Base-by-base conservation (phyloP, 768 basidiomycete genomes). In the Trametes elegans region DNA sequence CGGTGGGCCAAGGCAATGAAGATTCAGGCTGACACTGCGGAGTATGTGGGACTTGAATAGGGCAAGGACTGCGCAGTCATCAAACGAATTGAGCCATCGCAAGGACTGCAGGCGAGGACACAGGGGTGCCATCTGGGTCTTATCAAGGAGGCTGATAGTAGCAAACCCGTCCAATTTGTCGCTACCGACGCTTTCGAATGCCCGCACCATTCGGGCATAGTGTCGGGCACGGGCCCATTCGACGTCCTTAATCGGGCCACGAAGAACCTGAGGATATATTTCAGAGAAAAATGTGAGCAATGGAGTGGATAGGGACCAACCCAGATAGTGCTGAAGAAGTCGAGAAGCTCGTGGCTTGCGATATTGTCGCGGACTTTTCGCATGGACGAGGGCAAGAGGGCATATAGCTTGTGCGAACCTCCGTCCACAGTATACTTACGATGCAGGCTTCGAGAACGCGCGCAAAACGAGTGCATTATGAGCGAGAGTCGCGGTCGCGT, bases 1-100 rank as follows among this genome's bases (percentile, higher is more conserved):
- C 14, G 9, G 16, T n/a, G 35, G 35, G 5, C 7, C 9, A 5
- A 8, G 1, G 10, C 19, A 38, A n/a, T n/a, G 19, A 5, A 45
- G 36, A 35, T 53, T 38, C 6, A 53, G 35, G 24, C 19, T 13
- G 27, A 53, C 43, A 27, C 18, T 11, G 18, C 35, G 45, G 7
- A 55, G 53, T 47, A 49, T 49, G 16, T 46, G 46, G 18, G 53
- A 55, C 21, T 34, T 23, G 38, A 55, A 48, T 5, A 55, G 32
- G 5, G 32, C n/a, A 32, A 55, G 40, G 1, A 35, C 10, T 7
- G 46, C 14, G 23, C 46, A 55, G 16, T 8, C 6, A 5, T 55
- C 46, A n/a, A 35, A 32, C 1, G 31, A 41, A 5, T 14, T 3
- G 13, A 16, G 26, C 53, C 53, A 55, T 2, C 2, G 13, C 4